Base-by-base conservation (phyloP, 164 flowering plant species). In the Annona cherimola region DNA sequence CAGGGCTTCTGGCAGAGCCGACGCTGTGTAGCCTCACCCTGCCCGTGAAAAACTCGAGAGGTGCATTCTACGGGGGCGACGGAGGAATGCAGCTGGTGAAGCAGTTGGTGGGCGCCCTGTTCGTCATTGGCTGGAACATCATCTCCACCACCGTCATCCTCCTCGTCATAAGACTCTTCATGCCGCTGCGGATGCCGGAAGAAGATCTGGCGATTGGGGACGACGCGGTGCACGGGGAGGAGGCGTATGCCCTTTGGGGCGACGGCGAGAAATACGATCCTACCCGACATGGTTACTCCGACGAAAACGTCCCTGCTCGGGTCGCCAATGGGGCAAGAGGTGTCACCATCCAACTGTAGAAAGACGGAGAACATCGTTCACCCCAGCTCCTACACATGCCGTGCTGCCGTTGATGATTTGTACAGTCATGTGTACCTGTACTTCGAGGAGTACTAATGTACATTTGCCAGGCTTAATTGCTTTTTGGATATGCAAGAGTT, bases 231-330 rank as follows among this genome's bases (percentile, higher is more conserved):
- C 79, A 76, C 20, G 79, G 79, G 3, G 79, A 76, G 66, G 79
- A 76, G 60, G 79, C 79, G 12, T 76, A 76, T 45, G 79, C 79
- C 1, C 66, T 76, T 16, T 76, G 79, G 79, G 79, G 79, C 2
- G 79, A 76, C 46, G 79, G 79, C n/a, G 79, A 76, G 73, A 76
- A 65, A 72, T 76, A 69, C 66, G 79, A 76, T 42, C 39, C 75
- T 9, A 73, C 73, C 3, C 63, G 59, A 66, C 79, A 72, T 44
- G 79, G 65, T 19, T 18, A 14, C 4, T 11, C 45, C 6, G 73
- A 65, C 7, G 69, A 45, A 4, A 46, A 14, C 35, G 9, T 43
- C 3, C 74, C 61, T 1, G 5, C 63, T 5, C 50, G 67, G 5
- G 67, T 19, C 11, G 71, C 46, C 11, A 76, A 71, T 46, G 78